phyloP scores from a whole-genome alignment of 495 filamentous ascomycete species.

The Penicillium cinerascens region DNA sequence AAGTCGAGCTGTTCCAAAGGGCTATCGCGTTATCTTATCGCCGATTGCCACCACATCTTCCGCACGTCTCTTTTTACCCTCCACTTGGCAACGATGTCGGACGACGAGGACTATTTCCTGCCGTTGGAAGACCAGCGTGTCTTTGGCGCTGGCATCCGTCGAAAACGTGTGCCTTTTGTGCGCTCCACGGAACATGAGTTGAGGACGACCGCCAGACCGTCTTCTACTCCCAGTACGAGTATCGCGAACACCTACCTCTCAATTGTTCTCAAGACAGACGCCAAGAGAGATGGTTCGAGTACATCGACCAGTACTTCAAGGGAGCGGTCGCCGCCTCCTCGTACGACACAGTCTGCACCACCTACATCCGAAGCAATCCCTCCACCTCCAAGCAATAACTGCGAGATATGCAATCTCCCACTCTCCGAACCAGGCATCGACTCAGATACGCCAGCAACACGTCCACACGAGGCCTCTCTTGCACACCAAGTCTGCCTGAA shows the following conservation, averaged over 20 bases:
- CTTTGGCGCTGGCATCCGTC: constrained; percentile 77
- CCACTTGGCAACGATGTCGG: constrained; percentile 15
- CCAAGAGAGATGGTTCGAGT: constrained; percentile 13
- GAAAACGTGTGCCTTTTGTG: constrained; percentile 78
- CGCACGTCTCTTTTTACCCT: neutral
- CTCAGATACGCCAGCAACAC: constrained; percentile 7
- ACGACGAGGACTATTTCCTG: constrained; percentile 60
- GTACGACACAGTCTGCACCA: constrained; percentile 16
- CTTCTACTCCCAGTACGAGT: constrained; percentile 32
- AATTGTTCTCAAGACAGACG: constrained; percentile 52
- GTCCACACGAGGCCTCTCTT: constrained; percentile 65
- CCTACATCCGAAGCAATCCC: constrained; percentile 10
- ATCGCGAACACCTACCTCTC: constrained; percentile 67
- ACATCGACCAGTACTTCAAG: constrained; percentile 19
- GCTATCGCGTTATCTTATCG: constrained; percentile 21
- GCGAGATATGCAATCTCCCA: constrained; percentile 59
- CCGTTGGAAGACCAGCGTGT: constrained; percentile 68
- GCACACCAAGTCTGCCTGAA: constrained; percentile 77
- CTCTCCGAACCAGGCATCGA: constrained; percentile 20
- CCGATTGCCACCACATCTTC: constrained; percentile 12
- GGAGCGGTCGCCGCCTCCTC: constrained; percentile 5
- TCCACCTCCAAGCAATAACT: constrained; percentile 23
- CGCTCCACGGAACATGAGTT: constrained; percentile 55
- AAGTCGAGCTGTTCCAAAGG: constrained; percentile 14
- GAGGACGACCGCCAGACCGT: constrained; percentile 38